These are phyloP conservation scores for Rostrohypoxylon terebratum DNA, from an alignment of 495 filamentous ascomycete genomes.

Conservation along the genomic window DNA sequence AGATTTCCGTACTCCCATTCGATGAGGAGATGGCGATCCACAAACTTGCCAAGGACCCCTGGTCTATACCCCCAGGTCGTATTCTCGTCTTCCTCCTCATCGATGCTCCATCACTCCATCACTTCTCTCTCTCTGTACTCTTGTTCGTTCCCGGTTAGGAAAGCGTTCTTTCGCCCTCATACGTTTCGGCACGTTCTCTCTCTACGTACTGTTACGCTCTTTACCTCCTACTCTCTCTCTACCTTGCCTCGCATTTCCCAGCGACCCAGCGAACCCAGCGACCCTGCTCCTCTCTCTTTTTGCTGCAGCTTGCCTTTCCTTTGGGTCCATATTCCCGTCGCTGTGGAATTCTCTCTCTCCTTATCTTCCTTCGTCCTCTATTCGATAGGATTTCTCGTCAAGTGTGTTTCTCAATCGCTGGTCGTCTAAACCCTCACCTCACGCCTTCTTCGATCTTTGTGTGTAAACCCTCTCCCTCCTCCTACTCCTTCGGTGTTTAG, in stretches of 20 bases:
- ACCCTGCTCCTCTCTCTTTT: neutral
- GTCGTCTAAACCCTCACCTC: constrained; percentile 17
- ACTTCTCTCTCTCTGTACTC: neutral
- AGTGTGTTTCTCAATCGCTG: constrained; percentile 27
- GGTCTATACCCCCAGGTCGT: constrained; percentile 33
- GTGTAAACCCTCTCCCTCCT: constrained; percentile 17
- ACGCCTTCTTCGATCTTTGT: constrained; percentile 25
- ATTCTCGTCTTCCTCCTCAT: constrained; percentile 36
- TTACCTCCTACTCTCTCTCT: neutral
- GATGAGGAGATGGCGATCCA: constrained; percentile 29
- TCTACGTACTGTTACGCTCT: too few species aligned
- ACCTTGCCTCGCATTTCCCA: too few species aligned
- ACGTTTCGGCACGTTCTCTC: constrained; percentile 11
- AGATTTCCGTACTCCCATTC: constrained; percentile 37
- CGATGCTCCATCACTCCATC: constrained; percentile 20
- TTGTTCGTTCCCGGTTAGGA: constrained; percentile 20
- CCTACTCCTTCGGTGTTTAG: constrained; percentile 11
- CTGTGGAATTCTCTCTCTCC: constrained; percentile 33
- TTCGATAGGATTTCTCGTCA: constrained; percentile 33
- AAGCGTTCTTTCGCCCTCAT: constrained; percentile 29
- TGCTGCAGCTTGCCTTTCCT: constrained; percentile 43
- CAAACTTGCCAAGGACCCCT: constrained; percentile 32
- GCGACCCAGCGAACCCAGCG: too few species aligned
- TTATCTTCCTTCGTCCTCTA: constrained; percentile 36
- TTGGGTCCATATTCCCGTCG: constrained; percentile 38